Evolutionary conservation across 108 stramenopile species (phyloP), one percentile per base, ranked within the genome.

Genomic region (Nitzschia sp.): DNA sequence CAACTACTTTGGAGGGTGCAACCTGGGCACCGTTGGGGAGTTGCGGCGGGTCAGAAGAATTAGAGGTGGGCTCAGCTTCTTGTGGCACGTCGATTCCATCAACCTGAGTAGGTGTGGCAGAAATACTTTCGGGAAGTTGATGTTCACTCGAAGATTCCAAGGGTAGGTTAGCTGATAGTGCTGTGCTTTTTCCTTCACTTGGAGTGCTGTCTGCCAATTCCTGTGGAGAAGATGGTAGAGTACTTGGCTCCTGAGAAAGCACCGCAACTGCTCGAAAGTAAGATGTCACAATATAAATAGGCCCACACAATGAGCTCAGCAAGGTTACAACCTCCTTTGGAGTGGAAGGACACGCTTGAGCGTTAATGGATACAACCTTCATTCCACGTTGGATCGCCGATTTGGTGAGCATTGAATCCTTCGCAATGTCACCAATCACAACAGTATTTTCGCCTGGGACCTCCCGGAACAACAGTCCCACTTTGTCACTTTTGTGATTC

Each of bases 301-400:
- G n/a, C 14, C n/a, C 51, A 15, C n/a, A 5, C 26, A 46, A 51
- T n/a, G 37, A 51, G 7, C 38, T 25, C 29, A 65, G 38, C 10
- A 52, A 29, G 8, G 10, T 9, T 11, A 65, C n/a, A 15, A 29
- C 29, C 38, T 51, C 51, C 7, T 43, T 10, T 2, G 22, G 19
- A 9, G 64, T 65, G 7, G 10, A 1, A 15, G 64, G 64, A 52
- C 64, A 65, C 15, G 24, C 50, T 52, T 52, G 12, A 3, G 24
- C 64, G 52, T 65, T 65, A 25, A 65, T 65, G 12, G 64, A 65
- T 1, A 65, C 44, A 51, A 65, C 6, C 1, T 24, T 52, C 64
- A 65, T 65, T 1, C 64, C 64, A 37, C 26, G 51, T 15, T 40
- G 26, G 12, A 58, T 12, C 38, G 9, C 38, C 19, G 57, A 58